Conservation (phyloP, 441 rosid species). For the Pelargonium fulgidum region DNA sequence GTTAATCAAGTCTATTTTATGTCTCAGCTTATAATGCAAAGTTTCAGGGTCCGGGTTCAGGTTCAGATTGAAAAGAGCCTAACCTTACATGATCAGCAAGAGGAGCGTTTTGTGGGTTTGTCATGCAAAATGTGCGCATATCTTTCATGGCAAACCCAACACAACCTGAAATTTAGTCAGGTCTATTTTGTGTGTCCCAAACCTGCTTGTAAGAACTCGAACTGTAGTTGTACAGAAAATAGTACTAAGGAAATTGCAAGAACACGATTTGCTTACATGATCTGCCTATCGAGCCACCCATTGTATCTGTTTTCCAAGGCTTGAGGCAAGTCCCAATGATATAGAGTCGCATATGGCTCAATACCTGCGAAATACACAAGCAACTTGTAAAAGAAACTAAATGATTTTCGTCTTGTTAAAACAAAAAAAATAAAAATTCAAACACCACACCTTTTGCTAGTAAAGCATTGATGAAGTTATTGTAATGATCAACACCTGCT, state of each 20-base stretch:
- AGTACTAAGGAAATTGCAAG: not conserved
- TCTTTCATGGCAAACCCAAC: too few relatives aligned
- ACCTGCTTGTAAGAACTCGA: not conserved
- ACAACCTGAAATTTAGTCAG: too few relatives aligned
- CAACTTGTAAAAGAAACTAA: not conserved
- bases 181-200: not conserved
- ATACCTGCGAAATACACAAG: slow-evolving; percentile 36
- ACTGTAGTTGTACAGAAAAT: not conserved
- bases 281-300: slow-evolving; percentile 56
- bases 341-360: slow-evolving; percentile 61
- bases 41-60: slow-evolving; percentile 20
- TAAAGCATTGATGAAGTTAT: slow-evolving; percentile 53
- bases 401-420: not conserved
- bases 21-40: slow-evolving; percentile 50
- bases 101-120: too few relatives aligned
- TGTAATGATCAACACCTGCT: slow-evolving; percentile 64
- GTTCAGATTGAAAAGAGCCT: too few relatives aligned
- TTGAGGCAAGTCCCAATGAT: slow-evolving; percentile 79
- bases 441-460: slow-evolving; percentile 44
- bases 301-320: slow-evolving; percentile 50
- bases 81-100: too few relatives aligned
- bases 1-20: slow-evolving; percentile 9
- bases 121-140: too few relatives aligned
- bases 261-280: slow-evolving; percentile 35
- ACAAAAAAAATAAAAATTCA: not conserved